phyloP scores from a whole-genome alignment of 345 rosid genomes.

The Boechera divaricarpa region DNA sequence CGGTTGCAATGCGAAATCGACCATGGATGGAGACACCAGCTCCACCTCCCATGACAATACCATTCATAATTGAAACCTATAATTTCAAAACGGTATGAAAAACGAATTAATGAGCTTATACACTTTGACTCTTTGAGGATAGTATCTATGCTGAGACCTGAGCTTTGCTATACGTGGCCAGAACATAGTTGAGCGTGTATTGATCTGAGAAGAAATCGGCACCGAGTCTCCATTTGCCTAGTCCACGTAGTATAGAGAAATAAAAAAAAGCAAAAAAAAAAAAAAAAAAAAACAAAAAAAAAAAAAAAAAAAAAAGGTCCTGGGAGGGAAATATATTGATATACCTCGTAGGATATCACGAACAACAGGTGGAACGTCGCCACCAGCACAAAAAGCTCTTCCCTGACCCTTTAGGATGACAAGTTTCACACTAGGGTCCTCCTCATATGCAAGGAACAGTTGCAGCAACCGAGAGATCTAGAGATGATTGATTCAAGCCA shows the following conservation, averaged over 20 bases:
- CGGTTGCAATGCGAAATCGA: constrained; percentile 79
- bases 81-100: background rate
- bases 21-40: constrained; percentile 87
- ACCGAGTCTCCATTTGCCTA: constrained; percentile 68
- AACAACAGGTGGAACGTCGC: constrained; percentile 72
- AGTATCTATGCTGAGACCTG: constrained; percentile 53
- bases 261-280: background rate
- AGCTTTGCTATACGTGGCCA: constrained; percentile 73
- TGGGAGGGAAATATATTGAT: background rate
- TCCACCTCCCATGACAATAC: constrained; percentile 94
- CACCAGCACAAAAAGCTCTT: constrained; percentile 84
- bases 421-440: constrained; percentile 65
- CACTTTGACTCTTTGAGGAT: background rate
- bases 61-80: constrained; percentile 79
- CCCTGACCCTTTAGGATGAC: constrained; percentile 83
- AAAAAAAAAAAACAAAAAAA: no score
- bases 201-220: constrained; percentile 54
- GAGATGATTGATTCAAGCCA: constrained; percentile 22
- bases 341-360: constrained; percentile 44
- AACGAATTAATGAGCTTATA: constrained; percentile 9
- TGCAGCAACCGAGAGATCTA: constrained; percentile 65
- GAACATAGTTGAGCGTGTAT: constrained; percentile 61
- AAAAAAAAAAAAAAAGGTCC: background rate
- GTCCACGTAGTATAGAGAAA: constrained; percentile 19
- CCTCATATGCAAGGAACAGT: constrained; percentile 63